These are phyloP conservation scores for Gossypium gossypioides DNA, from an alignment of 441 rosid genomes.

Conservation along the genomic window DNA sequence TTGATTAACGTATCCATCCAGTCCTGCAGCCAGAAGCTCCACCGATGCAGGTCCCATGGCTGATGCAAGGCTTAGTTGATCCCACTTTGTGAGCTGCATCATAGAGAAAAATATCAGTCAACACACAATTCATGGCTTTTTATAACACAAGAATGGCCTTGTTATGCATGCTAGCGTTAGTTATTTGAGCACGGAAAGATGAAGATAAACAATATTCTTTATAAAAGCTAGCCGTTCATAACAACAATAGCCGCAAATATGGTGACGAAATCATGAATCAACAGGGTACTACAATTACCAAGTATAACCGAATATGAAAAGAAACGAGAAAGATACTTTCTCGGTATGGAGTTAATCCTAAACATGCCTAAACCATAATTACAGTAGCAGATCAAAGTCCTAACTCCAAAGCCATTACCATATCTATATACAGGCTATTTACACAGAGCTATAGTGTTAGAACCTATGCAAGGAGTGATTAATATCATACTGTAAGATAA, in stretches of 20 bases:
- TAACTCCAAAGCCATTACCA: neutral
- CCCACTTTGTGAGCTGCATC: conserved; percentile 64
- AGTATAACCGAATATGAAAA: neutral
- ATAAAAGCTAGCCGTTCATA: neutral
- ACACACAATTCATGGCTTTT: neutral
- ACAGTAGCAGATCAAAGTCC: neutral
- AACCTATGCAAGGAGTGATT: neutral
- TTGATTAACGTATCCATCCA: conserved; percentile 65
- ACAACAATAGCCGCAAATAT: neutral
- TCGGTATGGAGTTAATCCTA: neutral
- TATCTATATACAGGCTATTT: neutral
- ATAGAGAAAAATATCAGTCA: conserved; percentile 14
- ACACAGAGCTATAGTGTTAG: neutral
- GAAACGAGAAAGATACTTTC: neutral
- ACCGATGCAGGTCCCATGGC: conserved; percentile 89
- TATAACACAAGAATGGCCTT: neutral
- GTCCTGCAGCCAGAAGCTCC: conserved; percentile 71
- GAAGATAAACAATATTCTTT: neutral
- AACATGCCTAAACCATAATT: neutral
- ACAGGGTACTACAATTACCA: neutral
- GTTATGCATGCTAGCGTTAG: neutral
- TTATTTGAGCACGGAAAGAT: neutral
- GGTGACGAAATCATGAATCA: neutral
- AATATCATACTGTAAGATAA: neutral
- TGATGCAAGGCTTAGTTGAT: conserved; percentile 68